Base-by-base conservation (phyloP, 1,284 basidiomycete species). In the Marasmius sp. region DNA sequence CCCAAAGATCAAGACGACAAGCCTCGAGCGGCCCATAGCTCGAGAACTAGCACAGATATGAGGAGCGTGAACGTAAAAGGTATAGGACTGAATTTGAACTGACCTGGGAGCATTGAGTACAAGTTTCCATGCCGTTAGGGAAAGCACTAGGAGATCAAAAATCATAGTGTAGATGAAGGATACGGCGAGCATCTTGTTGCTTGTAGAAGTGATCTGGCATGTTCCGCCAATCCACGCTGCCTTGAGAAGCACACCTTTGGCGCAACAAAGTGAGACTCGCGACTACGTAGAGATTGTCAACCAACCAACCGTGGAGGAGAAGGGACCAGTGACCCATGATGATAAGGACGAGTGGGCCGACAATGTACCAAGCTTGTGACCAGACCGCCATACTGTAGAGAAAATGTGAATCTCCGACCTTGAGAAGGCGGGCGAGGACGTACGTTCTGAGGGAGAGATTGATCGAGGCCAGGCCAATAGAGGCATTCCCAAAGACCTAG, bases 401-500 rank as follows among this genome's bases (percentile, higher is more conserved):
- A 51, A 51, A 37, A 59, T 7, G 43, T 20, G n/a, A 43, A 20
- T 11, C 53, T 51, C 27, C 36, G 12, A 1, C 1, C 34, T 45
- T 43, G n/a, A 59, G 47, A 53, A 16, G 33, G 41, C 22, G 48
- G 39, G 34, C 53, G 60, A 63, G 61, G 12, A 78, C 86, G 64
- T 72, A 88, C 86, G 90, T 92, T 68, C 90, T 79, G 56, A 92
- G 79, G 5, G 89, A 91, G n/a, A 92, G 80, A 69, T 92, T 92
- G 69, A 92, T 85, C 69, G 89, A 91, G 8, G 91, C 88, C 4
- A 92, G 77, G 10, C 91, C 91, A 49, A 91, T 85, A 6, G 91
- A 77, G 7, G 86, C 81, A 71, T 91, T 90, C 11, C 90, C 91
- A 58, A 87, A 75, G 57, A 72, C 71, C 78, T 79, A 47, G 36